Evolutionary conservation across 148 eudicot genomes (phyloP), one percentile per base, ranked within the genome.

Genomic region (Spergularia marina): DNA sequence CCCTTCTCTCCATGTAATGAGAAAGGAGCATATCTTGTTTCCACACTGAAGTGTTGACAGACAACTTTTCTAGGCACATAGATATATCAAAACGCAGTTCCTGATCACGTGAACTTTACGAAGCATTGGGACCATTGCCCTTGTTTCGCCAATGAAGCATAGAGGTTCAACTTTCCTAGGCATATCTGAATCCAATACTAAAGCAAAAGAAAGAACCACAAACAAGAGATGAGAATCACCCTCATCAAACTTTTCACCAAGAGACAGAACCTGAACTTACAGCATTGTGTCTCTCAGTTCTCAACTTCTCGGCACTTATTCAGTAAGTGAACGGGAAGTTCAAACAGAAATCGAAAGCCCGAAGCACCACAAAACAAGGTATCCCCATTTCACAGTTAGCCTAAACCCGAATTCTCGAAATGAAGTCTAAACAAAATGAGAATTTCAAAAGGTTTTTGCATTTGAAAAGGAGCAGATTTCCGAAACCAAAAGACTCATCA

Each of bases 361-460:
- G 36, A 68, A 21, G 71, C 57, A 68, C 14, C 71, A 67, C 55
- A 49, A 21, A 59, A 68, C 55, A 67, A 13, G 39, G 49, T 20
- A 21, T 51, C 17, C 13, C 54, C 51, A 51, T 49, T 49, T 49
- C 39, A 68, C 3, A 16, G 54, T 10, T 39, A 40, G 7, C 68
- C 44, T 40, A 49, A 40, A 10, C 7, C 4, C 4, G 36, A 64
- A 8, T 64, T 39, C 18, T 36, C 20, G 51, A 8, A 0, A 7
- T 39, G 49, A 39, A 57, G 61, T 5, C 61, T 7, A 5, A 57
- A 57, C 61, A 57, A 7, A 57, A n/a, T n/a, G 8, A 5, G 4
- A 5, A 4, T n/a, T 18, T 57, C 0, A 57, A n/a, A n/a, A 57
- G 20, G 21, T n/a, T n/a, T 18, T 57, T 57, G 23, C 10, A n/a